Base-by-base conservation (phyloP, 1,284 basidiomycete genomes). In the Tylopilus orsonianus region DNA sequence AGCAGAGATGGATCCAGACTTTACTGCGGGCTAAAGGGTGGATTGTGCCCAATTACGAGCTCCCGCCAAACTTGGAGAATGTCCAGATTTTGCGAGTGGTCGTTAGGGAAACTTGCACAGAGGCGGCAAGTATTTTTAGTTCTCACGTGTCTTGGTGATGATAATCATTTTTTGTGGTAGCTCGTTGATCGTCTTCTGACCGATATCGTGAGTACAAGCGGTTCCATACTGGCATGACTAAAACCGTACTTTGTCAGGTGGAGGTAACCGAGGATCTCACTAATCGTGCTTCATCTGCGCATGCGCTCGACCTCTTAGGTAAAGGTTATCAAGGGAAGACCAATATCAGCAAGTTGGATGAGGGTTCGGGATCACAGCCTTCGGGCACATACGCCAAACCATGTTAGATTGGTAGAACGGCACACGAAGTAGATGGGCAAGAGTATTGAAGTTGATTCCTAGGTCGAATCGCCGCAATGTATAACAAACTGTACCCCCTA, bases 1-100 rank as follows among this genome's bases (percentile, higher is more conserved):
- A 94, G 67, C 95, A 97, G 69, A 81, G 80, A 53, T 96, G 93
- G 91, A 83, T 97, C 35, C 95, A 97, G 63, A 85, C 80, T 0
- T 73, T 92, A 2, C 71, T 94, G 22, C 75, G 91, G 41, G 72
- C 78, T 13, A 89, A 84, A 65, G 87, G 88, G 53, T 93, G 90
- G 86, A 92, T 93, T 58, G 88, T 93, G 1, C 92, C 92, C 2
- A 94, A 88, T 68, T 93, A 93, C 61, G 86, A 89, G 54, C 75
- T 93, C 27, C 81, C 91, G 8, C 90, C 90, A 5, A 69, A 75
- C 50, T 66, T 87, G 48, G 73, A 91, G 53, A 71, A 80, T 13
- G 69, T 83, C 38, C 81, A 94, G 62, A 93, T 96, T 56, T 75
- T 96, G 41, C 85, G 93, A 46, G 90, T 94, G 12, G 93, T 96